Percentiles rank a stretch among this genome's conserved stretches.
These are phyloP conservation scores for Mortierella sp. DNA, from an alignment of 371 early-diverging fungal species.

Conservation along the genomic window DNA sequence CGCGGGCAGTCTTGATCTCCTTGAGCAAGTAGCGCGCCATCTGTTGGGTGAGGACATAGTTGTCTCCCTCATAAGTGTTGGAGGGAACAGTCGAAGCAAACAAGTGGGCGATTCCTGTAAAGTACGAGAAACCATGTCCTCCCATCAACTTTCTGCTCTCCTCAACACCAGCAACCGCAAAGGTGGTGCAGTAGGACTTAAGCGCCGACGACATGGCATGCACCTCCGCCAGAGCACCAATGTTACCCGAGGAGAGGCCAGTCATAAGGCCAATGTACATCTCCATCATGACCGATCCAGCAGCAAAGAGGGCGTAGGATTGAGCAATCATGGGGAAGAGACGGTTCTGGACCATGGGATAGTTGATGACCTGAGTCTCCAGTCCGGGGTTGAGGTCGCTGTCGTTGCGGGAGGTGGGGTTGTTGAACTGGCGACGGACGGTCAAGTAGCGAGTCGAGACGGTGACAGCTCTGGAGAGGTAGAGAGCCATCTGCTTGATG, in stretches of 20 bases:
- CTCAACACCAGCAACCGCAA: slow-evolving; percentile 81
- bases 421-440: slow-evolving; percentile 66
- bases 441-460: slow-evolving; percentile 65
- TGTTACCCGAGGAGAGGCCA: slow-evolving; percentile 76
- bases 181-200: slow-evolving; percentile 83
- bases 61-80: slow-evolving; percentile 76
- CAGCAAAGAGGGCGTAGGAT: slow-evolving; percentile 80
- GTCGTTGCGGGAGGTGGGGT: slow-evolving; percentile 58
- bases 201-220: slow-evolving; percentile 87
- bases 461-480: slow-evolving; percentile 70
- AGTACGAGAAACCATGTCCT: slow-evolving; percentile 86
- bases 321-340: slow-evolving; percentile 79
- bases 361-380: slow-evolving; percentile 84
- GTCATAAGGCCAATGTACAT: slow-evolving; percentile 73
- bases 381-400: slow-evolving; percentile 55
- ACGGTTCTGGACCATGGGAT: slow-evolving; percentile 83
- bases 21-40: slow-evolving; percentile 78
- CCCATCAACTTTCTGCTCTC: slow-evolving; percentile 81
- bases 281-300: slow-evolving; percentile 73
- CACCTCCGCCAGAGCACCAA: slow-evolving; percentile 76
- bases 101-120: slow-evolving; percentile 81
- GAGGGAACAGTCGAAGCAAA: slow-evolving; percentile 58
- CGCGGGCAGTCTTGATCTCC: slow-evolving; percentile 66
- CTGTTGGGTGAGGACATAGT: slow-evolving; percentile 84
- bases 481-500: slow-evolving; percentile 63